Evolutionary conservation across 2,329 filamentous ascomycete genomes (phyloP).

Genomic region (Fusarium sp.): DNA sequence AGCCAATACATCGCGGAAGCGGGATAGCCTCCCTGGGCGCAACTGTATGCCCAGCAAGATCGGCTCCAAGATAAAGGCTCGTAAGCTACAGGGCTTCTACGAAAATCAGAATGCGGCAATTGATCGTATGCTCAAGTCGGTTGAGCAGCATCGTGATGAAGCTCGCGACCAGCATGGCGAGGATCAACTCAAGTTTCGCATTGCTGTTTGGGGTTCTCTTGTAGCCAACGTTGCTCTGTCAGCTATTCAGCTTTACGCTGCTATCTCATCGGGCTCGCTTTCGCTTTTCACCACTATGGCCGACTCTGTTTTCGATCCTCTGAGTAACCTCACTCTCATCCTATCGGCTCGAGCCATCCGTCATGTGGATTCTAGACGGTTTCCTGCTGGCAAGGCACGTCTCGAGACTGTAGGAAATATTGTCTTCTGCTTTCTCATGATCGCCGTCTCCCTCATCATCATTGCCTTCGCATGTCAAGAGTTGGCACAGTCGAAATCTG

Average conservation of each 20-base stretch:
- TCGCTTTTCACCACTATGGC: conserved; percentile 98
- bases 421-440: conserved; percentile 96
- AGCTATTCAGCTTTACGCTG: conserved; percentile 87
- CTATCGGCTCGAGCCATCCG: conserved; percentile 88
- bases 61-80: conserved; percentile 52
- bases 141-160: conserved; percentile 87
- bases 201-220: conserved; percentile 75
- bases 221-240: conserved; percentile 84
- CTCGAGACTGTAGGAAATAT: conserved; percentile 98
- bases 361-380: conserved; percentile 84
- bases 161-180: conserved; percentile 83
- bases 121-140: conserved; percentile 87
- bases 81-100: conserved; percentile 83
- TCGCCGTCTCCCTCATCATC: conserved; percentile 87
- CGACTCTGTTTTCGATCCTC: conserved; percentile 91
- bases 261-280: conserved; percentile 86
- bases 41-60: conserved; percentile 36
- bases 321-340: conserved; percentile 89
- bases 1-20: conserved; percentile 83
- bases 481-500: conserved; percentile 65
- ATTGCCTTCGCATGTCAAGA: conserved; percentile 87
- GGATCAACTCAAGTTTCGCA: conserved; percentile 81
- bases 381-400: conserved; percentile 91
- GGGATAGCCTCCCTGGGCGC: conserved; percentile 56
- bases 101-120: conserved; percentile 93